These are phyloP conservation scores for Sugiyamaella marilandica DNA, from an alignment of 805 yeast species.

Conservation along the genomic window DNA sequence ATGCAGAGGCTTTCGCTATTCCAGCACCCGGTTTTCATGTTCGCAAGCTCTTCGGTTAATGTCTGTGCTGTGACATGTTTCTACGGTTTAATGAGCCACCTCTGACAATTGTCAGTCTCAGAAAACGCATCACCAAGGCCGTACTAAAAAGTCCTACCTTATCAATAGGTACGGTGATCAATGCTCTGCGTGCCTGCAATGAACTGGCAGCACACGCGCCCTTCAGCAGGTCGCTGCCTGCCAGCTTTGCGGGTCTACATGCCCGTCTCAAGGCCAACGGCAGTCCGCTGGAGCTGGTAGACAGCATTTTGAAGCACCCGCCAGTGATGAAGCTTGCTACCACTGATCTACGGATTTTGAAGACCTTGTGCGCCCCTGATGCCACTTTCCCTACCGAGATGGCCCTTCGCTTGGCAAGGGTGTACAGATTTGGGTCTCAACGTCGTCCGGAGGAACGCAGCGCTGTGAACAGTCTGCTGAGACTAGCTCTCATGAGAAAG, in stretches of 20 bases:
- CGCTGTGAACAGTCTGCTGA: background rate
- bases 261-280: background rate
- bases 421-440: background rate
- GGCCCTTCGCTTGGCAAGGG: background rate
- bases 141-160: background rate
- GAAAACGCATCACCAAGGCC: slow-evolving; percentile 12
- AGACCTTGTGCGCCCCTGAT: background rate
- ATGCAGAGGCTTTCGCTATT: no score
- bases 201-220: background rate
- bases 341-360: background rate
- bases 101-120: slow-evolving; percentile 12
- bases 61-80: background rate
- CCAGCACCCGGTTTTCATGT: no score
- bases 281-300: background rate
- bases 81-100: slow-evolving; percentile 20
- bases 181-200: slow-evolving; percentile 5
- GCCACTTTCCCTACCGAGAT: background rate
- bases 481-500: background rate
- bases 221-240: background rate
- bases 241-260: background rate
- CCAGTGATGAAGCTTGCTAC: background rate
- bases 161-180: background rate
- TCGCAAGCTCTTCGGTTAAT: background rate
- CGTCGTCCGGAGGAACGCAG: background rate
- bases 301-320: background rate